A percentile compares a stretch with the other conserved stretches of the same genome.
phyloP scores from a whole-genome alignment of 768 basidiomycete genomes.

The Boletus rufocinnamomeus region DNA sequence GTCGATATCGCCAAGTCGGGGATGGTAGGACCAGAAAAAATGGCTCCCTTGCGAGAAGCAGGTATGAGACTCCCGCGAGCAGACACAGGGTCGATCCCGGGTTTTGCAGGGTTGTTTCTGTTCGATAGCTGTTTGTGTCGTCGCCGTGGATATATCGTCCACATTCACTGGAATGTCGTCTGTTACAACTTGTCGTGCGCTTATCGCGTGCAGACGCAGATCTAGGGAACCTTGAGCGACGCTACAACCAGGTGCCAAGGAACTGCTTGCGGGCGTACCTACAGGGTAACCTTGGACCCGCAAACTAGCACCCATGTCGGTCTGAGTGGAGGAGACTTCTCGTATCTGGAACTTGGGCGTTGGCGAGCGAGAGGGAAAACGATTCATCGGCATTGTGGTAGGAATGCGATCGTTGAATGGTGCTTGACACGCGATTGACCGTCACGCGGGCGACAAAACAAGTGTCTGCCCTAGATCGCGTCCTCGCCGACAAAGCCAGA shows the following conservation, averaged over 20 bases:
- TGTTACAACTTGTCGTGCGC: neutral
- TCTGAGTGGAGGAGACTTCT: neutral
- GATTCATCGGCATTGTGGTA: neutral
- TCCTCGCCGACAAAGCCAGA: neutral
- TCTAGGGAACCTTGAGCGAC: neutral
- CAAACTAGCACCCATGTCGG: neutral
- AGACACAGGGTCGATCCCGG: neutral
- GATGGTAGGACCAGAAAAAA: neutral
- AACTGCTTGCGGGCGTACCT: neutral
- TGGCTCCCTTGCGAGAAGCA: neutral
- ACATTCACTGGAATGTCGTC: neutral
- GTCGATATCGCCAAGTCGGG: neutral
- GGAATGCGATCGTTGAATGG: neutral
- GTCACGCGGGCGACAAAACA: neutral
- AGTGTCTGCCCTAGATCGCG: slow-evolving; percentile 1
- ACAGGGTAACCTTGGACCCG: neutral
- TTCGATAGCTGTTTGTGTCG: neutral
- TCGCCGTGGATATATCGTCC: slow-evolving; percentile 16
- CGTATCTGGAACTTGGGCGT: neutral
- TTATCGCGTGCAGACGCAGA: neutral
- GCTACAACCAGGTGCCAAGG: neutral
- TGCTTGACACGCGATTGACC: slow-evolving; percentile 2
- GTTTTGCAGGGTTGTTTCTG: neutral
- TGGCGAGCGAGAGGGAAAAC: neutral
- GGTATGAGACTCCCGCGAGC: neutral